Conservation (phyloP, 2,329 filamentous ascomycete genomes). For the Penicillium sp. region DNA sequence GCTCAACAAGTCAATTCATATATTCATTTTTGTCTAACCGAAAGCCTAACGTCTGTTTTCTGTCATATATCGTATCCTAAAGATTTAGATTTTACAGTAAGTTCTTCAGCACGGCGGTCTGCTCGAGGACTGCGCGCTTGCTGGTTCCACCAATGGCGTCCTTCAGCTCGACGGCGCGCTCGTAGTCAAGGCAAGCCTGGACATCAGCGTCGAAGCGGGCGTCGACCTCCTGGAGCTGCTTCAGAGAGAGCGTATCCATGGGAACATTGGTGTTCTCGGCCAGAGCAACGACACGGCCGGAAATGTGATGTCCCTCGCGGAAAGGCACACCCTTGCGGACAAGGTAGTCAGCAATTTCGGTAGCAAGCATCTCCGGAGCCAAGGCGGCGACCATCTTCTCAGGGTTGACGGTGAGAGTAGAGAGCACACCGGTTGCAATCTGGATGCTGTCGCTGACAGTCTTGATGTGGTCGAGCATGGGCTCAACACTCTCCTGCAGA, state of each 20-base stretch:
- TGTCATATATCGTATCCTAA: constrained; percentile 7
- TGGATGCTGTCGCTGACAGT: constrained; percentile 76
- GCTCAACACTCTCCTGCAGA: constrained; percentile 81
- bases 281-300: constrained; percentile 68
- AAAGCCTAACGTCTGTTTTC: constrained; percentile 13
- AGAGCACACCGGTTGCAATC: constrained; percentile 77
- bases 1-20: constrained; percentile 10
- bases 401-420: constrained; percentile 66
- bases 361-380: constrained; percentile 78
- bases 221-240: constrained; percentile 68
- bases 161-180: constrained; percentile 77
- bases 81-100: constrained; percentile 43
- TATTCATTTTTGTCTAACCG: constrained; percentile 23
- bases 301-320: constrained; percentile 76
- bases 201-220: constrained; percentile 70
- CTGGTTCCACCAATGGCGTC: constrained; percentile 76
- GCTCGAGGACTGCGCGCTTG: constrained; percentile 63
- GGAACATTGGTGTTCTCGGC: constrained; percentile 64
- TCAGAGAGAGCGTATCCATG: constrained; percentile 67
- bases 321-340: constrained; percentile 63
- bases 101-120: constrained; percentile 63
- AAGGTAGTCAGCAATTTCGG: constrained; percentile 50
- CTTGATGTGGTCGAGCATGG: constrained; percentile 81
- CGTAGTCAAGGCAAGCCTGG: constrained; percentile 70
- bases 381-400: constrained; percentile 77